These are phyloP conservation scores for Chloris gayana DNA, from an alignment of 176 grass and related monocot genomes.

Conservation along the genomic window DNA sequence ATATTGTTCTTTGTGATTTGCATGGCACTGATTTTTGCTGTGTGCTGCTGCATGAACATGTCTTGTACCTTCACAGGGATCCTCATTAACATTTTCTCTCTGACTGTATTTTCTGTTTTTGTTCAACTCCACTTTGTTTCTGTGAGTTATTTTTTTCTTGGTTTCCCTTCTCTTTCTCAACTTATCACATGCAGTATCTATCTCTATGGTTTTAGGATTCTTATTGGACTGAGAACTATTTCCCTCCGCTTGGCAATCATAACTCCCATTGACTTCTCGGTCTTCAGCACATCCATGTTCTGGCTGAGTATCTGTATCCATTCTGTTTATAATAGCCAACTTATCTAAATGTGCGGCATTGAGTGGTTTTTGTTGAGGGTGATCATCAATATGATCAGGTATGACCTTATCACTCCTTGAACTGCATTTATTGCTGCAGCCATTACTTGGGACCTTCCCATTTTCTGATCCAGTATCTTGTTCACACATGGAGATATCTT, in stretches of 20 bases:
- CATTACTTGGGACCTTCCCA: not conserved
- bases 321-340: slow-evolving; percentile 5
- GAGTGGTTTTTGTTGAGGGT: slow-evolving; percentile 6
- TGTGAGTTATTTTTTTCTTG: slow-evolving; percentile 11
- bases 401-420: not conserved
- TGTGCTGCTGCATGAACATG: not conserved
- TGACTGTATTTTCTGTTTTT: not conserved
- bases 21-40: not conserved
- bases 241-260: not conserved
- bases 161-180: slow-evolving; percentile 3
- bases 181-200: slow-evolving; percentile 21
- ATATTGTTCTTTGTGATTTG: not conserved
- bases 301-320: not conserved
- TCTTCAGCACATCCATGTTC: not conserved
- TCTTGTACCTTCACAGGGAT: not conserved
- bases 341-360: slow-evolving; percentile 13
- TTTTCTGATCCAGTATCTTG: slow-evolving; percentile 14
- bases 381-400: not conserved
- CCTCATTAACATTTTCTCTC: slow-evolving; percentile 3
- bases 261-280: slow-evolving; percentile 20
- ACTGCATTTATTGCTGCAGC: slow-evolving; percentile 18
- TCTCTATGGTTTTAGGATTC: slow-evolving; percentile 12
- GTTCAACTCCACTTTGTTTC: not conserved
- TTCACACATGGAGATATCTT: not conserved
- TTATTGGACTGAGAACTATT: slow-evolving; percentile 5